Conservation (phyloP, 257 asterid genomes). For the Lycium barbarum region DNA sequence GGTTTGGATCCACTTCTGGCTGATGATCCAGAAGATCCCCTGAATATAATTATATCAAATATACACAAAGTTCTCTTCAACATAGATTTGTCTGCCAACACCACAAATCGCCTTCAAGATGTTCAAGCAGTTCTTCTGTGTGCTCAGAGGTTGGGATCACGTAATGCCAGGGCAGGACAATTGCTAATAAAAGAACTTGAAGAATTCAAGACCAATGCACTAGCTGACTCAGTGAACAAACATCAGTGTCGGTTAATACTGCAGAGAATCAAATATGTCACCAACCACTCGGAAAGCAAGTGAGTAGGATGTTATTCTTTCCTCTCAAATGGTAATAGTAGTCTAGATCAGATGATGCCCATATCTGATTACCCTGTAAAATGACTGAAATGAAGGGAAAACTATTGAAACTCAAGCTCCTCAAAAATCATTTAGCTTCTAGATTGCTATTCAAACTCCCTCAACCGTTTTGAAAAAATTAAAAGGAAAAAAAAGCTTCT, state of each 20-base stretch:
- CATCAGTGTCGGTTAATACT: slow-evolving; percentile 81
- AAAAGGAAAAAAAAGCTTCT: background rate
- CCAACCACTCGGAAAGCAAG: slow-evolving; percentile 77
- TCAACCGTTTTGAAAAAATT: background rate
- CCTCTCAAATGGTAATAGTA: slow-evolving; percentile 22
- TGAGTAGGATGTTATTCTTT: slow-evolving; percentile 45
- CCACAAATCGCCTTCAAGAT: slow-evolving; percentile 82
- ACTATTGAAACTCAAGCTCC: background rate
- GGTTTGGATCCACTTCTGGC: slow-evolving; percentile 90
- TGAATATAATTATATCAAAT: slow-evolving; percentile 71
- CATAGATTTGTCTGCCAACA: slow-evolving; percentile 70
- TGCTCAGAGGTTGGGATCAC: slow-evolving; percentile 85
- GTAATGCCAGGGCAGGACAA: slow-evolving; percentile 85
- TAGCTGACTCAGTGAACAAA: slow-evolving; percentile 93
- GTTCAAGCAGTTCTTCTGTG: slow-evolving; percentile 92
- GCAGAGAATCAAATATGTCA: slow-evolving; percentile 77
- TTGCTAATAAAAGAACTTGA: slow-evolving; percentile 83
- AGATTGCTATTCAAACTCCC: slow-evolving; percentile 1
- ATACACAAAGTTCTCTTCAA: slow-evolving; percentile 75
- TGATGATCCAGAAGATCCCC: slow-evolving; percentile 88
- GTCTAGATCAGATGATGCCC: slow-evolving; percentile 5
- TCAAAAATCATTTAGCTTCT: slow-evolving; percentile 6
- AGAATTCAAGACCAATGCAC: slow-evolving; percentile 68
- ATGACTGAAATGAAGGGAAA: background rate
- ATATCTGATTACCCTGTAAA: slow-evolving; percentile 1